Evolutionary conservation across 2,329 filamentous ascomycete genomes (phyloP), one percentile per base, ranked within the genome.

Genomic region (Cyphellophora europaea): DNA sequence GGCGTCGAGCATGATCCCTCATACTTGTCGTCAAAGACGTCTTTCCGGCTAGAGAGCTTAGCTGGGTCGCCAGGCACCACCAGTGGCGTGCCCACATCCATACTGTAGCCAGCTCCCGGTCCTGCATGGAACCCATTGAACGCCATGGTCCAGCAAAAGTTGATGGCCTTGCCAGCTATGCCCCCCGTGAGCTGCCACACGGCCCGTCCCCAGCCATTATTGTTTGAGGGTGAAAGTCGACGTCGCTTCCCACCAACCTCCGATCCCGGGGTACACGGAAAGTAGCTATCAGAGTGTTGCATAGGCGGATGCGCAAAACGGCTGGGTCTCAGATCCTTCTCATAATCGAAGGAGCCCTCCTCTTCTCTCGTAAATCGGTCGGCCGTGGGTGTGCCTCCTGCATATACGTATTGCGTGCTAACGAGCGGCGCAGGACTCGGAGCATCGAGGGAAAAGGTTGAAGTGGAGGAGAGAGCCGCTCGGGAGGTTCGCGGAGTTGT

Each of bases 91-190:
- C 44, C 52, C 33, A 54, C 40, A 16, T 65, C 54, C 47, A 84
- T 62, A 5, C 71, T 63, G 51, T 88, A 93, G 16, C 76, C 77
- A 40, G 67, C 68, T 6, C 88, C 89, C 3, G 82, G 85, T 5
- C 88, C 89, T 10, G 88, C 86, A 42, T 88, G 79, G 56, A 95
- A 95, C 0, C 88, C 88, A 36, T 73, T 72, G 52, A 95, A 93
- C 0, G 82, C 74, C 15, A 54, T 64, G 3, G 65, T 57, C 55
- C 67, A 83, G 63, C 88, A 94, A 50, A 94, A 91, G 47, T 87
- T 74, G 72, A 85, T 87, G 0, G 93, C 77, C 51, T 80, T 89
- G 12, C 84, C 82, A 6, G 55, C 54, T n/a, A 57, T 45, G 2
- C 50, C 51, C 16, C 51, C 62, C 3, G 66, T 62, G 4, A 59